phyloP scores from a whole-genome alignment of 2,329 filamentous ascomycete species.

The Tolypocladium ophioglossoides region DNA sequence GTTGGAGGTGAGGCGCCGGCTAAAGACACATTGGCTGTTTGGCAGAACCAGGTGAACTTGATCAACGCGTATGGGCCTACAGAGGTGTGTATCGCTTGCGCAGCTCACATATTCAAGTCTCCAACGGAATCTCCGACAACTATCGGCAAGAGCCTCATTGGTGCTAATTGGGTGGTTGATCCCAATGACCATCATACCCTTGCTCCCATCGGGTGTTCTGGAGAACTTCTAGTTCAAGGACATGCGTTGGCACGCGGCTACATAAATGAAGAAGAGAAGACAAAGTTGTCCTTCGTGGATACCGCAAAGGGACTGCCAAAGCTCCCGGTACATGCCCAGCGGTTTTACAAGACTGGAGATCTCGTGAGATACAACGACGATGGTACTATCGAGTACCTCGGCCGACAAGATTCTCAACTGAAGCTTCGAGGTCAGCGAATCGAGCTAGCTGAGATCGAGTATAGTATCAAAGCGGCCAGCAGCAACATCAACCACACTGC shows the following conservation, averaged over 20 bases:
- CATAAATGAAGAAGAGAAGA: constrained; percentile 3
- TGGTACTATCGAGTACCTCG: constrained; percentile 7
- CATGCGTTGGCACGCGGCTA: constrained; percentile 3
- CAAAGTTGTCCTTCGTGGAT: constrained; percentile 19
- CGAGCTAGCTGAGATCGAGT: constrained; percentile 9
- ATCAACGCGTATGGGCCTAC: constrained; percentile 8
- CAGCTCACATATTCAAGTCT: background rate
- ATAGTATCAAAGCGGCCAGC: background rate
- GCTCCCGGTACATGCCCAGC: background rate
- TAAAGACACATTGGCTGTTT: constrained; percentile 1
- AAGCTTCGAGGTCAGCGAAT: constrained; percentile 12
- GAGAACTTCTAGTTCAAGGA: constrained; percentile 6
- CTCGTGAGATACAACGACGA: constrained; percentile 6
- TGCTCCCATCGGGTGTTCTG: constrained; percentile 2
- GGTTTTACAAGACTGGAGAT: constrained; percentile 10
- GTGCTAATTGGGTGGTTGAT: constrained; percentile 1
- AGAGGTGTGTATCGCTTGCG: constrained; percentile 1
- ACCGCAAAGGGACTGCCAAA: constrained; percentile 27
- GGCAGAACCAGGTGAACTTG: constrained; percentile 1
- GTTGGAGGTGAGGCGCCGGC: constrained; percentile 4
- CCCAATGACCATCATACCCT: background rate
- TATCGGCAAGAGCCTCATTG: background rate
- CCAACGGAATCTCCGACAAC: background rate
- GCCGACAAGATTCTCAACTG: constrained; percentile 1
- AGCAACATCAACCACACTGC: background rate